Evolutionary conservation across 176 grass and related monocot genomes (phyloP), one percentile per base, ranked within the genome.

Genomic region (Triticum monococcum): DNA sequence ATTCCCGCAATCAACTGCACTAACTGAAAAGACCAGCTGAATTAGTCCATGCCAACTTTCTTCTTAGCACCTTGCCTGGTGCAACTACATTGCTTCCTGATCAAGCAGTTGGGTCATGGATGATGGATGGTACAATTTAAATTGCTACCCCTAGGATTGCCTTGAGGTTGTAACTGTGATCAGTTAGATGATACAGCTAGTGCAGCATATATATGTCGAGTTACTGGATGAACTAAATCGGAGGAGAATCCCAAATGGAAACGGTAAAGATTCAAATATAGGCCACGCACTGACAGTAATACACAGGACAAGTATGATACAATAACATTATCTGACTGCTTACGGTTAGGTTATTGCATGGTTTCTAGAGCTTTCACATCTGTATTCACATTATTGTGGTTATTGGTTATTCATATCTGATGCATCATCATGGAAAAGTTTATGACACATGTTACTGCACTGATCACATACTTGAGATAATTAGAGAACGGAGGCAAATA

Each of bases 61-160:
- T 79, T 28, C 36, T 45, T 81, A 68, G 48, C n/a, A 20, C 38
- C n/a, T 84, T 67, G 8, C 68, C 33, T 61, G n/a, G n/a, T 72
- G 68, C 72, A 20, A 23, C 14, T 50, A 25, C 13, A 31, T 52
- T 75, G 43, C 16, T 75, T 75, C 72, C 24, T 31, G 16, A 75
- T 75, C 46, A 52, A 52, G 14, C 41, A 75, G 41, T 52, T 75
- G 25, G 72, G 23, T 30, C 43, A 52, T 52, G 43, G 72, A 14
- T 50, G 13, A 52, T 52, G 43, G 72, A 14, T 50, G 13, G 1
- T 52, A 75, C 25, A 0, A 50, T 52, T 52, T 52, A 2, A 52
- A 75, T 31, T 31, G 7, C 3, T 75, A 75, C 14, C 20, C 72
- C 72, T 20, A 52, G 43, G 24, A 52, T 52, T 75, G 24, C 40